Conservation (phyloP, 305 asterid genomes). For the Plantago rigida region DNA sequence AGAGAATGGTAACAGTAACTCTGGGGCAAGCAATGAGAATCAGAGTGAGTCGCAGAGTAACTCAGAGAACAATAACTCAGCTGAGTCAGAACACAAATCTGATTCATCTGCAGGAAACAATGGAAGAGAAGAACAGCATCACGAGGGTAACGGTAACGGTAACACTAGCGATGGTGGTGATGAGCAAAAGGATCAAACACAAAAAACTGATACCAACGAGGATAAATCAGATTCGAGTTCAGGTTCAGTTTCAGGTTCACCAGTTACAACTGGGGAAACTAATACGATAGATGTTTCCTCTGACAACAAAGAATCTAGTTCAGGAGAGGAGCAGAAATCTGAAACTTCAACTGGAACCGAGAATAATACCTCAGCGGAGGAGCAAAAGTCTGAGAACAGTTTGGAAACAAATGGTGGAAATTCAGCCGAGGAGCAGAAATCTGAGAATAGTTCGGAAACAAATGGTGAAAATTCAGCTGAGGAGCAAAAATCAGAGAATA, state of each 20-base stretch:
- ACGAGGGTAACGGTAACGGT: slow-evolving; percentile 2
- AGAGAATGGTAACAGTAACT: slow-evolving; percentile 24
- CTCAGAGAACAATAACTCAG: slow-evolving; percentile 22
- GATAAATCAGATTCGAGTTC: too few relatives aligned
- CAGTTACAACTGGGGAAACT: slow-evolving; percentile 21
- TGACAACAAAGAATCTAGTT: slow-evolving; percentile 23
- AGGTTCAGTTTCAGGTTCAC: slow-evolving; percentile 6
- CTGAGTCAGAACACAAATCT: slow-evolving; percentile 10
- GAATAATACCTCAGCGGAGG: slow-evolving; percentile 27
- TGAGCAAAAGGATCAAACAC: too few relatives aligned
- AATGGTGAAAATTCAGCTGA: background rate
- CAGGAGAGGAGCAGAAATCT: slow-evolving; percentile 28
- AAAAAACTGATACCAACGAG: too few relatives aligned
- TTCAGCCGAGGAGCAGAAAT: slow-evolving; percentile 31
- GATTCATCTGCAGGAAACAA: slow-evolving; percentile 29
- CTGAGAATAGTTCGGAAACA: slow-evolving; percentile 11
- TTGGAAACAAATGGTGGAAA: slow-evolving; percentile 33
- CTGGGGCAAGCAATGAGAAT: slow-evolving; percentile 25
- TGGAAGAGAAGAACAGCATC: slow-evolving; percentile 19
- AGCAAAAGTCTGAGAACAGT: slow-evolving; percentile 32
- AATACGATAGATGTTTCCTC: slow-evolving; percentile 4
- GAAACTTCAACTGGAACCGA: slow-evolving; percentile 28
- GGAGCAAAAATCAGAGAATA: slow-evolving; percentile 4
- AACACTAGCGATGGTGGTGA: slow-evolving; percentile 20
- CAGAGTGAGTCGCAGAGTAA: slow-evolving; percentile 21